Percentiles rank a stretch among this genome's conserved stretches.
Evolutionary conservation across 2,329 filamentous ascomycete species (phyloP).

Genomic region (Colletotrichum gigasporum): DNA sequence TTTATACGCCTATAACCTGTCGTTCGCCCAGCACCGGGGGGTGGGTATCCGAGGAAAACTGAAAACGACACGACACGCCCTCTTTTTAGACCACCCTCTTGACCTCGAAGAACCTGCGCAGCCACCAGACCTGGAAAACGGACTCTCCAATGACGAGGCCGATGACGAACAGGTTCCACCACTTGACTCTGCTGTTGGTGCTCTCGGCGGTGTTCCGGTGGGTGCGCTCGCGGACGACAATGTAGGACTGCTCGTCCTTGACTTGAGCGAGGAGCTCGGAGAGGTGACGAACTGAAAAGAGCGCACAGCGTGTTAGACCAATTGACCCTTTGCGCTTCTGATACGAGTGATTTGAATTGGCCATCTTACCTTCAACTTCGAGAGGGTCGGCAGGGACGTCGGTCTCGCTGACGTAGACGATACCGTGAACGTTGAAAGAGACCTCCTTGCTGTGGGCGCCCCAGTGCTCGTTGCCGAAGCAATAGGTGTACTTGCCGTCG

Average conservation of each 20-base stretch:
- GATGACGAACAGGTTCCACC: conserved; percentile 99
- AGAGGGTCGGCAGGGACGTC: conserved; percentile 88
- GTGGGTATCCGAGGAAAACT: conserved; percentile 20
- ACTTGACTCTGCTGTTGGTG: conserved; percentile 97
- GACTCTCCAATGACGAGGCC: conserved; percentile 89
- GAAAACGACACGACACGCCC: background rate
- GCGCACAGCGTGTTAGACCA: conserved; percentile 2
- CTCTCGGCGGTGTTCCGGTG: conserved; percentile 99
- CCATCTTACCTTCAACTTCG: conserved; percentile 80
- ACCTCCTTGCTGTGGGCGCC: conserved; percentile 96
- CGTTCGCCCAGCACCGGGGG: conserved; percentile 13
- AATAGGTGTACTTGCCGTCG: conserved; percentile 94
- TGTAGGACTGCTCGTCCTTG: conserved; percentile 98
- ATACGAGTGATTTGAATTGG: too few species aligned
- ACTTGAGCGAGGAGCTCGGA: conserved; percentile 89
- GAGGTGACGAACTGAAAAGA: conserved; percentile 75
- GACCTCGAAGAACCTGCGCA: conserved; percentile 97
- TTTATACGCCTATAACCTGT: conserved; percentile 17
- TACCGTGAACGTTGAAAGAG: conserved; percentile 98
- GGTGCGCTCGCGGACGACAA: conserved; percentile 91
- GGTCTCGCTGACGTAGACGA: conserved; percentile 93
- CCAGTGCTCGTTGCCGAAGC: conserved; percentile 99
- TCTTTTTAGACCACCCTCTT: conserved; percentile 68
- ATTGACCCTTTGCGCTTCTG: background rate
- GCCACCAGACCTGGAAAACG: conserved; percentile 99